Evolutionary conservation across 139 green algal genomes (phyloP).

Genomic region (Chlorella sorokiniana): DNA sequence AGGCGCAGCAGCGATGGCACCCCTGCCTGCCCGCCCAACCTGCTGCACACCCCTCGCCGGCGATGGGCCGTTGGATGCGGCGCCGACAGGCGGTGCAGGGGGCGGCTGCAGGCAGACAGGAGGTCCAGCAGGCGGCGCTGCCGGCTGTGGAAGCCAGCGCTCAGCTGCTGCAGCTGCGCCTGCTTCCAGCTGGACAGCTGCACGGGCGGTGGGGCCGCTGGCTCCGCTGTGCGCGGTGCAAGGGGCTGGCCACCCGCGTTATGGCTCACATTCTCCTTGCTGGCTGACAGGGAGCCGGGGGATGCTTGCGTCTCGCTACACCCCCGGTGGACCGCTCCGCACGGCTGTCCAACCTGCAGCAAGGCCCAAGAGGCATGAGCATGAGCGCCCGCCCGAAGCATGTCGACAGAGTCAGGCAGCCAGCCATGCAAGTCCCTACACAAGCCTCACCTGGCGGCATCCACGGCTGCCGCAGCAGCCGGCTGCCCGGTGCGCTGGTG

Average conservation of each 20-base stretch:
- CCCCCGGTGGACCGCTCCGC: background rate
- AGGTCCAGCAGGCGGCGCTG: constrained; percentile 33
- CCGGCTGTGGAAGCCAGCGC: constrained; percentile 17
- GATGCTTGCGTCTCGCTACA: background rate
- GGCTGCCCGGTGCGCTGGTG: no score
- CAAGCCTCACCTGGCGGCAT: background rate
- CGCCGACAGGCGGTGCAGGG: background rate
- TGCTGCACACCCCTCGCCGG: background rate
- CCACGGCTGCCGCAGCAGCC: background rate
- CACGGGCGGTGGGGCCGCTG: background rate
- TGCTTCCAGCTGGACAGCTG: constrained; percentile 15
- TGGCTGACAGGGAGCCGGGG: background rate
- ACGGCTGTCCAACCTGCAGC: background rate
- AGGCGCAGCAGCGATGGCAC: background rate
- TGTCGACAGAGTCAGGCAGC: background rate
- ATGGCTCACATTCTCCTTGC: constrained; percentile 22
- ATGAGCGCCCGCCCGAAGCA: no score
- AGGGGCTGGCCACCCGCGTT: background rate
- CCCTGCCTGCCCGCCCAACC: background rate
- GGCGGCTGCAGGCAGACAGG: constrained; percentile 23
- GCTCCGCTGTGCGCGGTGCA: constrained; percentile 13
- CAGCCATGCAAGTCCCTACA: background rate
- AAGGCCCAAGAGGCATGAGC: no score
- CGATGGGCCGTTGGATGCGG: background rate
- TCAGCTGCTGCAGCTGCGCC: constrained; percentile 13